These are phyloP conservation scores for Metarhizium guizhouense DNA, from an alignment of 2,329 filamentous ascomycete genomes.

Conservation along the genomic window DNA sequence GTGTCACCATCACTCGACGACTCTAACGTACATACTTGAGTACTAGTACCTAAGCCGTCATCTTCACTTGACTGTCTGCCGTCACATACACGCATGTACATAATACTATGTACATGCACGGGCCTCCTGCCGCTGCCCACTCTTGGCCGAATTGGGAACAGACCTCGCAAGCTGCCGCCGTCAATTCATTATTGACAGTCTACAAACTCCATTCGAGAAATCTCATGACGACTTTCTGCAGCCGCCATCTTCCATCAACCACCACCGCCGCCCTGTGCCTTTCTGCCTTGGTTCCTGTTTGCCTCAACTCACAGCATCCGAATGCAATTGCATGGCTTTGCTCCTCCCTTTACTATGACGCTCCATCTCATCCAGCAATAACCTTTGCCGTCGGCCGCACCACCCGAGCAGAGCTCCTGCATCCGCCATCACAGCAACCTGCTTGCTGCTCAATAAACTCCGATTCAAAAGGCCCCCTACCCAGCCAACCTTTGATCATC, in stretches of 20 bases:
- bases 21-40: no score
- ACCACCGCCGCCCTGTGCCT: background rate
- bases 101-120: no score
- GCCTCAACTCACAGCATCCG: background rate
- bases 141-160: conserved; percentile 4
- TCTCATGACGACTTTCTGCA: background rate
- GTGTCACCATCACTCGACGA: no score
- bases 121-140: background rate
- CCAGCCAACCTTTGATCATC: background rate
- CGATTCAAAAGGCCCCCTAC: background rate
- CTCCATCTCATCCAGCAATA: background rate
- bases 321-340: background rate
- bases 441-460: background rate
- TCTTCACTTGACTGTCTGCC: no score
- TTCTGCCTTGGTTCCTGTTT: background rate
- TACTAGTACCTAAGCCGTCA: no score
- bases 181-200: background rate
- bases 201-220: background rate
- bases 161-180: background rate
- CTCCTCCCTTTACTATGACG: background rate
- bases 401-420: background rate
- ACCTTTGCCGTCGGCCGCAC: background rate
- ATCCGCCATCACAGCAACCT: background rate
- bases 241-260: background rate
- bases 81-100: no score